Evolutionary conservation across 1,139 yeast genomes (phyloP).

Genomic region (Ogataea hybrid): DNA sequence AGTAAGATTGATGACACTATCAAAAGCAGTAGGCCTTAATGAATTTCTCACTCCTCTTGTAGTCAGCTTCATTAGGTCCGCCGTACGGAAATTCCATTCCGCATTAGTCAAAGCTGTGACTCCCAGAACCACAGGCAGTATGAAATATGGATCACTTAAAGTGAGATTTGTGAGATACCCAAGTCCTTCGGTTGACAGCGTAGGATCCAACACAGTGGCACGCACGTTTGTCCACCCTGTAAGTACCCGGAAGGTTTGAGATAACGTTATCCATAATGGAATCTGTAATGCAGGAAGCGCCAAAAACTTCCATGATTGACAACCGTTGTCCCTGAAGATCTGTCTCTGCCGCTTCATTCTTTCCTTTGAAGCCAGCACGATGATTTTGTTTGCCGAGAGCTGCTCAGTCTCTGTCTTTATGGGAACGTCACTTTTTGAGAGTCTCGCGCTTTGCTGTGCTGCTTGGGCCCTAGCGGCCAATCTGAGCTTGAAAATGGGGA

Average conservation of each 20-base stretch:
- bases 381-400: conserved; percentile 77
- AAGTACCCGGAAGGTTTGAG: conserved; percentile 70
- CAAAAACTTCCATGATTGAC: conserved; percentile 80
- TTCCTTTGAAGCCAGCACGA: conserved; percentile 72
- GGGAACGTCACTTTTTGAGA: conserved; percentile 13
- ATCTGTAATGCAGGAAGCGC: conserved; percentile 74
- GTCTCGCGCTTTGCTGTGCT: conserved; percentile 29
- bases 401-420: conserved; percentile 35
- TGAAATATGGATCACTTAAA: conserved; percentile 57
- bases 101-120: conserved; percentile 68
- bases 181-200: conserved; percentile 53
- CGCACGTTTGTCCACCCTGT: conserved; percentile 67
- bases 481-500: conserved; percentile 71
- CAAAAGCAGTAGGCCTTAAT: conserved; percentile 59
- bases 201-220: conserved; percentile 51
- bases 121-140: conserved; percentile 72
- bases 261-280: conserved; percentile 84
- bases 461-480: conserved; percentile 56
- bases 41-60: conserved; percentile 37
- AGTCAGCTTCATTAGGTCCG: conserved; percentile 44
- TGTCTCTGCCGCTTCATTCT: conserved; percentile 68
- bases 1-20: conserved; percentile 59
- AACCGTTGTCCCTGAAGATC: conserved; percentile 61
- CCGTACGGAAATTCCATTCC: conserved; percentile 70
- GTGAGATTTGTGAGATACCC: conserved; percentile 60